These are phyloP conservation scores for Corylus americana DNA, from an alignment of 306 rosid species.

Conservation along the genomic window DNA sequence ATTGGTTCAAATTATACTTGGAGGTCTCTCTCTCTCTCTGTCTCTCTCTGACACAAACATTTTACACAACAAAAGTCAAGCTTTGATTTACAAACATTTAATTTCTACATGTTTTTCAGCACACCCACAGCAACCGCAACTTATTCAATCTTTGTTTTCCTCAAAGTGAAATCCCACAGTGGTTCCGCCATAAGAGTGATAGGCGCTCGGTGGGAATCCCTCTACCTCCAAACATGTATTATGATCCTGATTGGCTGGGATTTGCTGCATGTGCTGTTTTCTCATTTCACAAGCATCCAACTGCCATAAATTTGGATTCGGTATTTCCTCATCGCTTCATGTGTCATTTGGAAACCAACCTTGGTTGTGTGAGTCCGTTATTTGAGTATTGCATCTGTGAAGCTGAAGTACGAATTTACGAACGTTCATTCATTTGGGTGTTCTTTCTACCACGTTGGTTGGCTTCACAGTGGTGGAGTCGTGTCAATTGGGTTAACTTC, in stretches of 20 bases:
- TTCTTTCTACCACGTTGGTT: not conserved
- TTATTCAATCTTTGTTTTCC: not conserved
- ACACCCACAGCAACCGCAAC: rapidly evolving
- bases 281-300: not conserved
- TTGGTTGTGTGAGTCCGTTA: not conserved
- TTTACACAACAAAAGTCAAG: not conserved
- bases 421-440: not conserved
- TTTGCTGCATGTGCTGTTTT: not conserved
- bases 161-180: not conserved
- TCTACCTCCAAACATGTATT: not conserved
- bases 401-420: not conserved
- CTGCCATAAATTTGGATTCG: not conserved
- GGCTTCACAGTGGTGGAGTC: not conserved
- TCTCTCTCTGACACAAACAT: too few relatives aligned
- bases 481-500: not conserved
- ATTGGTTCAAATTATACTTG: not conserved
- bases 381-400: not conserved
- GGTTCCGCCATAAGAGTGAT: not conserved
- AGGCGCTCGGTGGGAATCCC: not conserved
- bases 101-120: not conserved
- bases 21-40: not conserved
- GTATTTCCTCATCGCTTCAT: not conserved
- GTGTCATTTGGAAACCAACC: not conserved
- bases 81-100: not conserved
- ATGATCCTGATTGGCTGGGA: not conserved